Base-by-base conservation (phyloP, 305 asterid genomes). In the Fraxinus floribunda region DNA sequence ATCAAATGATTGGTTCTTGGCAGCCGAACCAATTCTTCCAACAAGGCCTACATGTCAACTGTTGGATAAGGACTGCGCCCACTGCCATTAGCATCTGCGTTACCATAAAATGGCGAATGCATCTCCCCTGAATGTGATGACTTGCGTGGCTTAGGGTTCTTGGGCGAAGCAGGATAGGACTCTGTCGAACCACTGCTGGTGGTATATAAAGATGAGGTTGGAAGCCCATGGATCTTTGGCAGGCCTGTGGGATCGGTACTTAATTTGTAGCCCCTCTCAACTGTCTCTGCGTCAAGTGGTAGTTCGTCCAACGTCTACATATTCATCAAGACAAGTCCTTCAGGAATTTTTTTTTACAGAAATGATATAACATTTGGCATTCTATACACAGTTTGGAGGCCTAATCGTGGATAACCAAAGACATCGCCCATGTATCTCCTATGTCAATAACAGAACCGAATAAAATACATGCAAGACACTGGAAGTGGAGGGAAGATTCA, bases 161-260 rank as follows among this genome's bases (percentile, higher is more conserved):
- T 93, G 13, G 97, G 97, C 3, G 94, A 87, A 39, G 97, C 91
- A 35, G 84, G 36, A 57, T 86, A 92, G 20, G 92, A 88, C 18
- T 93, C 98, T 0, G 87, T 55, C 4, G 91, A 87, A 72, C 95
- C 93, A 75, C 90, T 83, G 85, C 89, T 85, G 3, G 86, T 86
- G 82, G 85, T 83, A 49, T 93, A 92, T 52, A 90, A 55, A 16
- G 97, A 93, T 16, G 99, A 92, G 80, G 94, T 81, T 7, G 99
- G 97, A 84, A 96, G 95, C 72, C 98, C 98, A 22, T 91, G 95
- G 85, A 96, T 93, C 92, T 88, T 93, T 35, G 98, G 98, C 80
- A 96, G 88, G 62, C 99, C 98, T 5, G 98, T 96, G 1, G 92
- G 85, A 76, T 96, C 98, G 4, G 84, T 80, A 81, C 83, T 86